Evolutionary conservation across 345 rosid species (phyloP).

Genomic region (Diplotaxis tenuifolia): DNA sequence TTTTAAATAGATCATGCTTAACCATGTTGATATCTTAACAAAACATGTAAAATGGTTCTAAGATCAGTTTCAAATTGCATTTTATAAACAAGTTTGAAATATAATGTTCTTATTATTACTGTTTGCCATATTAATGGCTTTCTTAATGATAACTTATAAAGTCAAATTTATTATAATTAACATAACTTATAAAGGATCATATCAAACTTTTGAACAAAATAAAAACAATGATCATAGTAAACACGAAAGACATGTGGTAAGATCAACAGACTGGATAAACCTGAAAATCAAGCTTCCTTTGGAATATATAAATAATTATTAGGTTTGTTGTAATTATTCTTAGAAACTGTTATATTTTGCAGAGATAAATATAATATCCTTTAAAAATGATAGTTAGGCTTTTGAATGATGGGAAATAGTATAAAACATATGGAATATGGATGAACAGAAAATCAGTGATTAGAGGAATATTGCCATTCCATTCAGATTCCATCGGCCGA

Average conservation of each 20-base stretch:
- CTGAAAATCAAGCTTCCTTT: not conserved
- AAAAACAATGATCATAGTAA: not conserved
- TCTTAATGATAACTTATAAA: too few relatives aligned
- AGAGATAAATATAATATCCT: not conserved
- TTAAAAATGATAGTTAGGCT: not conserved
- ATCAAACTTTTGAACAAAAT: not conserved
- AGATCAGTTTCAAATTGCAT: not conserved
- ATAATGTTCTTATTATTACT: not conserved
- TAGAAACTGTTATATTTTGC: not conserved
- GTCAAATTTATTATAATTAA: not conserved
- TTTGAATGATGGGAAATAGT: slow-evolving; percentile 4
- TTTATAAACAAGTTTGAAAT: not conserved
- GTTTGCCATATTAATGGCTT: not conserved
- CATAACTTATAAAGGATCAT: not conserved
- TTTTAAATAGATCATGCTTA: not conserved
- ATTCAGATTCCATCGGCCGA: slow-evolving; percentile 5
- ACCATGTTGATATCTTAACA: not conserved
- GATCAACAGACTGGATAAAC: not conserved
- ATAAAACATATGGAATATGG: slow-evolving; percentile 19
- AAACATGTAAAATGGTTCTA: not conserved
- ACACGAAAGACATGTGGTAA: not conserved
- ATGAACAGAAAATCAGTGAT: slow-evolving; percentile 7
- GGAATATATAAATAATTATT: not conserved
- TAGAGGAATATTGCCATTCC: not conserved
- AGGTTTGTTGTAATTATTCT: not conserved